Evolutionary conservation across 495 filamentous ascomycete species (phyloP), one percentile per base, ranked within the genome.

Genomic region (Neurospora africana): DNA sequence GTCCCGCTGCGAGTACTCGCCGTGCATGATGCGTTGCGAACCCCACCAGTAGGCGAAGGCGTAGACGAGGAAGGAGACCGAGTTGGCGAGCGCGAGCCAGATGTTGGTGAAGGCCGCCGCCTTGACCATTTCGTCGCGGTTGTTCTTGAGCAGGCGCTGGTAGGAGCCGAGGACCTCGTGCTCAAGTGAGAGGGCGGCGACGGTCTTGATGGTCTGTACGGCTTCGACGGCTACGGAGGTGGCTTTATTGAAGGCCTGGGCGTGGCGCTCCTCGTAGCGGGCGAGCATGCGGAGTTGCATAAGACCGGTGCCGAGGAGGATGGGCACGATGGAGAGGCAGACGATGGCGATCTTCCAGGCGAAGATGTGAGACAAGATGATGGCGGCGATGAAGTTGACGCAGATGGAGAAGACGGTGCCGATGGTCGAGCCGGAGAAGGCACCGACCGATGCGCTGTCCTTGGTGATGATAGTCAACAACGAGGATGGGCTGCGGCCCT

Each of bases 261-360:
- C 93, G 10, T 89, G 86, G 10, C 89, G 86, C 4, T 81, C 79
- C 75, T 93, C 90, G 78, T 94, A 94, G 40, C 85, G 83, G 5
- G 89, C 86, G 17, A 96, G 86, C 84, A 78, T 77, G 43, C 75
- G 71, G 79, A 95, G 91, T 15, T 92, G 88, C 80, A 92, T 88
- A 82, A 91, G 95, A 37, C 93, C 93, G 78, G 90, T 93, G 8
- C 79, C 87, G 1, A 96, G 80, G 0, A 97, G 84, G 41, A 95
- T 76, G 3, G 93, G 93, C 40, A 97, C 87, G 17, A 89, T 89
- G 8, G 91, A 84, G 69, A 89, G 89, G 77, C 91, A 93, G 33
- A 97, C 93, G 17, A 97, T 84, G 9, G 91, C 92, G n/a, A 97
- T 84, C 78, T 97, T 95, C 92, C 93, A 97, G 19, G 90, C 93